phyloP scores from a whole-genome alignment of 306 rosid genomes.

The Acacia acuminata region DNA sequence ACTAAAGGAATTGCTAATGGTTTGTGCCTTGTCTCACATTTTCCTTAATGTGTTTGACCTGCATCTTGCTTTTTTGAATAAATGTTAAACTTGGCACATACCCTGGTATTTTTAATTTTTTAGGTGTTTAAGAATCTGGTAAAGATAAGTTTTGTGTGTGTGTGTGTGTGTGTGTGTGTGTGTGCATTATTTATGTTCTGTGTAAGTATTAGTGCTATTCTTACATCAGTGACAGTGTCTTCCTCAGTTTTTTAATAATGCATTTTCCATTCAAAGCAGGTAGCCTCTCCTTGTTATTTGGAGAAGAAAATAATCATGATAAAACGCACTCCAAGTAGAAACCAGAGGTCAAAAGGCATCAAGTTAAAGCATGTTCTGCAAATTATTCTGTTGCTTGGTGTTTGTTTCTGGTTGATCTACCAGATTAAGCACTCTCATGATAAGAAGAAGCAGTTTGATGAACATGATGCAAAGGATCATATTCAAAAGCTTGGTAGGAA shows the following conservation, averaged over 20 bases:
- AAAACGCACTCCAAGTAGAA: slow-evolving; percentile 66
- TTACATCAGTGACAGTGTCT: neutral
- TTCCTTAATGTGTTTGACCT: neutral
- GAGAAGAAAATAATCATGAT: slow-evolving; percentile 60
- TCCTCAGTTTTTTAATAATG: slow-evolving; percentile 23
- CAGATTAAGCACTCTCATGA: slow-evolving; percentile 95
- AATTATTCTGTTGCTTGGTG: slow-evolving; percentile 71
- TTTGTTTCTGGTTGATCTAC: slow-evolving; percentile 90
- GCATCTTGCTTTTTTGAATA: neutral
- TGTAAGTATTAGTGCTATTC: neutral
- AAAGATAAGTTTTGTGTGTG: neutral
- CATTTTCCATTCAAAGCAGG: slow-evolving; percentile 34
- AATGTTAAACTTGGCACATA: neutral
- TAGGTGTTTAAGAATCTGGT: neutral
- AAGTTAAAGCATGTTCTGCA: slow-evolving; percentile 81
- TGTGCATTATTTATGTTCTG: neutral
- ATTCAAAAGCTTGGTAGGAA: slow-evolving; percentile 75
- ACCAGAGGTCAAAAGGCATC: slow-evolving; percentile 70
- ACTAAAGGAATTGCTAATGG: neutral
- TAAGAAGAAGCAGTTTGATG: slow-evolving; percentile 71
- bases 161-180: no score
- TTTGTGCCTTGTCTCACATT: neutral
- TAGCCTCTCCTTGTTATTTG: slow-evolving; percentile 24
- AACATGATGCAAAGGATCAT: slow-evolving; percentile 48
- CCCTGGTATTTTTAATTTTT: neutral